Base-by-base conservation (phyloP, 371 early-diverging fungal genomes). In the Apophysomyces sp. region DNA sequence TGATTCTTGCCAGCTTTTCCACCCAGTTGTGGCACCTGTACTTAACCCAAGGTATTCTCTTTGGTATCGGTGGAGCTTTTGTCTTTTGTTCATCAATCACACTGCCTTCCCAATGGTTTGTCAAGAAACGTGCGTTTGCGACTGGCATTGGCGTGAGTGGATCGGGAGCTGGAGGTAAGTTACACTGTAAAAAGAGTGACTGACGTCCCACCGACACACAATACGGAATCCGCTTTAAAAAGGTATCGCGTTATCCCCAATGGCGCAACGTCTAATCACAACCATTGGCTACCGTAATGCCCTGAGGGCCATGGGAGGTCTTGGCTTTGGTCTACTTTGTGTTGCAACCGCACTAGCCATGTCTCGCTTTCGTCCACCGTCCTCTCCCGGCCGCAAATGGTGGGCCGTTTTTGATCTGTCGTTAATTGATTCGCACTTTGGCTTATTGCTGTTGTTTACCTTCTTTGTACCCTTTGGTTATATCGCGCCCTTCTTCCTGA, bases 81-180 rank as follows among this genome's bases (percentile, higher is more conserved):
- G 71, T 77, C 4, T 90, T 85, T 67, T 81, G 86, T 26, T 81
- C 90, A 2, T 82, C 87, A 6, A 65, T 92, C 12, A 80, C 86
- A 0, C 68, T 90, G 9, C 86, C 89, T 8, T 68, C 87, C 0
- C 88, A 91, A 67, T 93, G 90, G 90, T 95, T 94, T 66, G 75
- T 81, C 11, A 78, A 72, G 34, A 72, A 72, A 11, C 80, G 91
- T 29, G 92, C 91, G 0, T 68, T 92, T 59, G 93, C 93, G 1
- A 89, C 88, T 1, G 95, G 95, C 2, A 74, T 93, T 41, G 86
- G 84, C 3, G 85, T 90, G 1, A 77, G 88, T 13, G 93, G 93
- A 13, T 81, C 85, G 12, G 92, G 93, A 3, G 57, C 88, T 15
- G 93, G 93, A 29, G 91, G 91, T 44, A 44, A 44, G 21, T 34